These are phyloP conservation scores for Brasilioporus rufonigricans DNA, from an alignment of 768 basidiomycete genomes.

Conservation along the genomic window DNA sequence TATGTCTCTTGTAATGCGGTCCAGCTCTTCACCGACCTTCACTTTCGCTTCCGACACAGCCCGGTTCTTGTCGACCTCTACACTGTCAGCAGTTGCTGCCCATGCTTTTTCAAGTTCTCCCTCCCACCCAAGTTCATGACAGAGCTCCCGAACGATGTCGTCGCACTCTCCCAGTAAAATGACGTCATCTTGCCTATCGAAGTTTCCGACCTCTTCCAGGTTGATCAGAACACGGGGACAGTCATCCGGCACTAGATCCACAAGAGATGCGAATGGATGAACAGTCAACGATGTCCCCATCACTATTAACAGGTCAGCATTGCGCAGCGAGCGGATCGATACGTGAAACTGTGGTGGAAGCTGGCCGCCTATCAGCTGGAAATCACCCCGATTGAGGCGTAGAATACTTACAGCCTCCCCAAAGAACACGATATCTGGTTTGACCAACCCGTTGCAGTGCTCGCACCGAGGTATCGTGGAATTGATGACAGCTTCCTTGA, in stretches of 20 bases:
- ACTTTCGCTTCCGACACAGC: constrained; percentile 4
- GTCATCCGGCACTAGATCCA: constrained; percentile 45
- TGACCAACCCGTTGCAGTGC: constrained; percentile 69
- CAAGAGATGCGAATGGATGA: constrained; percentile 82
- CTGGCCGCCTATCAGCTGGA: constrained; percentile 35
- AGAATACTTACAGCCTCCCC: constrained; percentile 64
- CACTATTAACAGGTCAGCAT: constrained; percentile 86
- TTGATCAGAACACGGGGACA: constrained; percentile 91
- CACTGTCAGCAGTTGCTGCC: constrained; percentile 44
- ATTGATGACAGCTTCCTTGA: constrained; percentile 59
- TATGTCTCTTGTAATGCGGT: constrained; percentile 24
- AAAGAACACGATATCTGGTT: constrained; percentile 96
- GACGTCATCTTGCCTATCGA: constrained; percentile 58
- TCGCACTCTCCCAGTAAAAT: constrained; percentile 72
- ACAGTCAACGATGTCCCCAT: constrained; percentile 90
- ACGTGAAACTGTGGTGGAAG: constrained; percentile 69
- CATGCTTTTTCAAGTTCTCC: constrained; percentile 56
- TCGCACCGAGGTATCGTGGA: constrained; percentile 63
- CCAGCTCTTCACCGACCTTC: constrained; percentile 24
- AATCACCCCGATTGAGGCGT: not conserved
- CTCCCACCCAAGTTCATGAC: constrained; percentile 72
- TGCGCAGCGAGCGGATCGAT: constrained; percentile 47
- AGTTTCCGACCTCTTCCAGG: constrained; percentile 73
- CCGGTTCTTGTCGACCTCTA: constrained; percentile 17
- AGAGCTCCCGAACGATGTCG: constrained; percentile 58